A percentile compares a stretch with the other conserved stretches of the same genome.
These are phyloP conservation scores for Bolboschoenus planiculmis DNA, from an alignment of 176 grass and related monocot genomes.

Conservation along the genomic window DNA sequence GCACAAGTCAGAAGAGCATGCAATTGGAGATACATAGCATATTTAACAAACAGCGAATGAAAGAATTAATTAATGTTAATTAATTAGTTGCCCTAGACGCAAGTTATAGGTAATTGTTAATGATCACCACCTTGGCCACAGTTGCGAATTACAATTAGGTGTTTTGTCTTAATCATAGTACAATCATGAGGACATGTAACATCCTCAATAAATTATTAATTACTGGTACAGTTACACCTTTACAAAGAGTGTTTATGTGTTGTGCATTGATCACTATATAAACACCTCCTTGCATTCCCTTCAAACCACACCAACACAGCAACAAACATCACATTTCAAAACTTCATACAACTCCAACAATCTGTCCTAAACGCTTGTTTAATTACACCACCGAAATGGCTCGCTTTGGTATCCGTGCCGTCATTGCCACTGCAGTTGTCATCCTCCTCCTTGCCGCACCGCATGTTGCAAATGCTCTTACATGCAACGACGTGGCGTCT, in stretches of 20 bases:
- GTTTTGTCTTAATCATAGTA: neutral
- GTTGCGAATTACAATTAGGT: neutral
- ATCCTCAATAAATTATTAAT: neutral
- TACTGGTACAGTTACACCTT: neutral
- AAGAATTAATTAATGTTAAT: neutral
- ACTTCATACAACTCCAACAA: neutral
- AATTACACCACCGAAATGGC: neutral
- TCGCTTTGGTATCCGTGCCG: too few relatives aligned
- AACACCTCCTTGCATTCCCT: neutral
- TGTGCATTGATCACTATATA: constrained; percentile 1
- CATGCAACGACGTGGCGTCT: too few relatives aligned
- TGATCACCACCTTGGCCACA: neutral
- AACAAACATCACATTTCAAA: neutral
- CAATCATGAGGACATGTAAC: neutral
- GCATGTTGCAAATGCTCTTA: too few relatives aligned
- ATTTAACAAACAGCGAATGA: neutral
- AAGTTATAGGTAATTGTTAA: neutral
- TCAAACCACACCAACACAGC: neutral
- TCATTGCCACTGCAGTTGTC: too few relatives aligned
- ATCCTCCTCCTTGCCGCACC: too few relatives aligned
- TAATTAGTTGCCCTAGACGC: neutral
- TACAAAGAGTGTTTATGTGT: neutral
- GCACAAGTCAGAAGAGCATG: too few relatives aligned
- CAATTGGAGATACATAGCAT: too few relatives aligned
- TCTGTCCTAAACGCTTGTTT: neutral